Evolutionary conservation across 805 yeast species (phyloP).

Genomic region (Scheffersomyces spartinae): DNA sequence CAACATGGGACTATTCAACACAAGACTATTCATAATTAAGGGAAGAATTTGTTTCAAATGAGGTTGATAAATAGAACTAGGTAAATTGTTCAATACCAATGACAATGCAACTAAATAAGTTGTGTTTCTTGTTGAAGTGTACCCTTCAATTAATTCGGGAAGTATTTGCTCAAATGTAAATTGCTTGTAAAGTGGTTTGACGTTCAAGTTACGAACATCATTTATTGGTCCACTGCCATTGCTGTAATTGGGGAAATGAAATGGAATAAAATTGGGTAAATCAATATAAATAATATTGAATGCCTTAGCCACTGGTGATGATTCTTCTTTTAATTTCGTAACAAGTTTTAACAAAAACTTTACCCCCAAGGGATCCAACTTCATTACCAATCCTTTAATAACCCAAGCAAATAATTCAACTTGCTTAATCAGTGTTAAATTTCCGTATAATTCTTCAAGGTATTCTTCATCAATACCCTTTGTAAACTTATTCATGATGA

Average conservation of each 20-base stretch:
- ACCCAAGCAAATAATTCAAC: slow-evolving; percentile 61
- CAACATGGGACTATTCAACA: slow-evolving; percentile 35
- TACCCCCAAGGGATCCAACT: slow-evolving; percentile 32
- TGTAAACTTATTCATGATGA: slow-evolving; percentile 34
- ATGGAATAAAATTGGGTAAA: slow-evolving; percentile 47
- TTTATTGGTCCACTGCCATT: slow-evolving; percentile 32
- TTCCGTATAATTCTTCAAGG: no score
- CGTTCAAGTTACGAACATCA: slow-evolving; percentile 42
- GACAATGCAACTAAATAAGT: slow-evolving; percentile 54
- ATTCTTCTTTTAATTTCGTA: slow-evolving; percentile 19
- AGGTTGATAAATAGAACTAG: slow-evolving; percentile 49
- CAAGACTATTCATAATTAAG: slow-evolving; percentile 53
- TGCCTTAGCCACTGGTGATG: slow-evolving; percentile 36
- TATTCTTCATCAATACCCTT: no score
- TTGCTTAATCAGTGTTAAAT: slow-evolving; percentile 10
- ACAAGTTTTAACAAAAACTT: slow-evolving; percentile 20
- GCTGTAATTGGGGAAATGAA: no score
- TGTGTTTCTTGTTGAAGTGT: slow-evolving; percentile 13
- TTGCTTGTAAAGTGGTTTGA: slow-evolving; percentile 69
- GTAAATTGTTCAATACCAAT: slow-evolving; percentile 51
- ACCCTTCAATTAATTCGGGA: slow-evolving; percentile 41
- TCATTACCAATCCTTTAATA: slow-evolving; percentile 56
- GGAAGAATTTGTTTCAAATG: slow-evolving; percentile 60
- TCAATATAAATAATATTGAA: slow-evolving; percentile 62
- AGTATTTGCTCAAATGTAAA: slow-evolving; percentile 54